Base-by-base conservation (phyloP, 1,284 basidiomycete genomes). In the Mycena citricolor region DNA sequence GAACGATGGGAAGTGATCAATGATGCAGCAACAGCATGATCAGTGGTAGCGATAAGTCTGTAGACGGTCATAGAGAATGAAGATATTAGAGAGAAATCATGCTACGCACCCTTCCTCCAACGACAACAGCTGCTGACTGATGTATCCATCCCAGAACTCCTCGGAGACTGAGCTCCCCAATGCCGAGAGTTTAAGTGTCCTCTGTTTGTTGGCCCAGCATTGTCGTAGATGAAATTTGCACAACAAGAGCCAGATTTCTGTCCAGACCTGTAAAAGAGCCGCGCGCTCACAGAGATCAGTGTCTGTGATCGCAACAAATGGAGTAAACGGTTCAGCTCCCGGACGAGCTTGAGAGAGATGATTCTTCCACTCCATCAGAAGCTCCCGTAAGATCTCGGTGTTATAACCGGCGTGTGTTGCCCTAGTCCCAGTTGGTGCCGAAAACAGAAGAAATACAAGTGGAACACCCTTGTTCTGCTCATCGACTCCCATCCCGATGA, bases 181-280 rank as follows among this genome's bases (percentile, higher is more conserved):
- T 24, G 39, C 22, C 19, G 22, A 23, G 4, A 41, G 39, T 17
- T 41, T 41, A 16, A 41, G 14, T 12, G 39, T 13, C 23, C 28
- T 41, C 5, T 25, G 21, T 33, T 41, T 41, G 21, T 49, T 45
- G 5, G 28, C 32, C 47, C 50, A 52, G 1, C 31, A 37, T 17
- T 52, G 42, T 11, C 47, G 44, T 4, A 52, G 34, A 5, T 41
- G 39, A 21, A 65, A 55, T 4, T 29, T 43, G 14, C 49, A 56
- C 13, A 61, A 56, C 37, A 54, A 61, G 14, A 50, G 28, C 7
- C 40, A 35, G 23, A 52, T 52, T 1, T 29, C 26, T 2, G 54
- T 49, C 17, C 56, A 48, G 7, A 64, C 51, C 51, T 55, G 57
- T 21, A 55, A 32, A 31, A 64, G 39, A 3, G 63, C 41, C 23